Evolutionary conservation across 352 stramenopile species (phyloP).

Genomic region (Peronospora belbahrii): DNA sequence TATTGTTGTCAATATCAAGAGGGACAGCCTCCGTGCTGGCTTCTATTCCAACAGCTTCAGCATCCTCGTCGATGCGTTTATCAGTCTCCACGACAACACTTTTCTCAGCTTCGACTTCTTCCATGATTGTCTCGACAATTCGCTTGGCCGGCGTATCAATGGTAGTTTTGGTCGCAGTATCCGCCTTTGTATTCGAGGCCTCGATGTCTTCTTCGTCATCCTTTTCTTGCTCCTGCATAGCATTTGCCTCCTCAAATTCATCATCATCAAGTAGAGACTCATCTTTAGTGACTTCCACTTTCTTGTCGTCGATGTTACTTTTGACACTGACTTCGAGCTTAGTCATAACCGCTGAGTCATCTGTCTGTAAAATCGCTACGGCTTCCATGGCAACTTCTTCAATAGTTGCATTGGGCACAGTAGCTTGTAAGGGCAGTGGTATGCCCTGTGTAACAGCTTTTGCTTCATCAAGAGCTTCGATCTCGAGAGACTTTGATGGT

Average conservation of each 20-base stretch:
- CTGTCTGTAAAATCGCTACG: background rate
- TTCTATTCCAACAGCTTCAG: background rate
- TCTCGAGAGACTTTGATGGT: background rate
- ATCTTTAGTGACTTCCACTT: background rate
- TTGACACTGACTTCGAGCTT: background rate
- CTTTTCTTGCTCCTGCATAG: background rate
- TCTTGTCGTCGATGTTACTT: background rate
- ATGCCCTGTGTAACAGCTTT: background rate
- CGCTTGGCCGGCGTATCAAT: background rate
- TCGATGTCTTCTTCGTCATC: background rate
- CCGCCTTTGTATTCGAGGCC: background rate
- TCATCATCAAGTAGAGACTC: constrained; percentile 1
- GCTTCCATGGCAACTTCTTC: background rate
- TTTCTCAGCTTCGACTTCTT: background rate
- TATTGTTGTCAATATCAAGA: background rate
- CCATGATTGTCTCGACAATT: too few relatives aligned
- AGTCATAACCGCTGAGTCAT: background rate
- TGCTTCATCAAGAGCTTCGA: background rate
- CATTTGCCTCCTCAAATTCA: background rate
- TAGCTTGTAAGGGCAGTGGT: background rate
- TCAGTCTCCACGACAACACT: background rate
- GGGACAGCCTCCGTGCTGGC: background rate
- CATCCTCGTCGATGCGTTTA: too few relatives aligned
- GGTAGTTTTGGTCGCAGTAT: background rate
- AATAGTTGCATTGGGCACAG: background rate